Evolutionary conservation across 192 early-diverging fungal genomes (phyloP).

Genomic region (Podila verticillata): DNA sequence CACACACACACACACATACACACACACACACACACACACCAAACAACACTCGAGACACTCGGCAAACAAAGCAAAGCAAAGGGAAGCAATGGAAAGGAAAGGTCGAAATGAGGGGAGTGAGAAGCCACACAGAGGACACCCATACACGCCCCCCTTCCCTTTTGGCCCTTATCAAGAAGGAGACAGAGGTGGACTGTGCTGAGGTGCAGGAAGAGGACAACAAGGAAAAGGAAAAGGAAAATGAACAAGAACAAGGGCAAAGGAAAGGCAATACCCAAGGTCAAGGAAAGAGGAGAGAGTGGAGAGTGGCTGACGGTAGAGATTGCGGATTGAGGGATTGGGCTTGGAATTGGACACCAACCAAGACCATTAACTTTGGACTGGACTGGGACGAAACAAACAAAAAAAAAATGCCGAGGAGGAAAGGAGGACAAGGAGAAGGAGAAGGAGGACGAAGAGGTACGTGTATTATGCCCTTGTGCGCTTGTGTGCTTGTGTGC

Average conservation of each 20-base stretch:
- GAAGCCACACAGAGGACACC: not conserved
- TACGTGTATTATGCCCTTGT: too few relatives aligned
- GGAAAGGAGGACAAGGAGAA: too few relatives aligned
- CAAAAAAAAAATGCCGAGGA: too few relatives aligned
- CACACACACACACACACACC: too few relatives aligned
- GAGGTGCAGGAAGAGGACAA: conserved; percentile 1
- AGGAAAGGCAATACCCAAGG: not conserved
- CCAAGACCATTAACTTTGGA: not conserved
- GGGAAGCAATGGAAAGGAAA: not conserved
- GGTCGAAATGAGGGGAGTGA: not conserved
- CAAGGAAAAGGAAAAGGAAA: not conserved
- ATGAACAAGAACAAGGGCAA: not conserved
- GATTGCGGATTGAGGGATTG: not conserved
- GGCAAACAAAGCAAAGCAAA: not conserved
- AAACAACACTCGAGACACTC: too few relatives aligned
- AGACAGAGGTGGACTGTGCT: not conserved
- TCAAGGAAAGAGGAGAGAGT: not conserved
- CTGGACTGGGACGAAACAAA: not conserved
- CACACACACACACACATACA: too few relatives aligned
- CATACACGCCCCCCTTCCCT: too few relatives aligned
- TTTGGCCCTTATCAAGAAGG: not conserved
- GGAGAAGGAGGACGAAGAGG: too few relatives aligned
- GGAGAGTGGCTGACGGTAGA: not conserved
- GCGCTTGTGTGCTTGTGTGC: too few relatives aligned
- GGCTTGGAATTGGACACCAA: too few relatives aligned